Evolutionary conservation across 768 basidiomycete genomes (phyloP).

Genomic region (Collybia sordida): DNA sequence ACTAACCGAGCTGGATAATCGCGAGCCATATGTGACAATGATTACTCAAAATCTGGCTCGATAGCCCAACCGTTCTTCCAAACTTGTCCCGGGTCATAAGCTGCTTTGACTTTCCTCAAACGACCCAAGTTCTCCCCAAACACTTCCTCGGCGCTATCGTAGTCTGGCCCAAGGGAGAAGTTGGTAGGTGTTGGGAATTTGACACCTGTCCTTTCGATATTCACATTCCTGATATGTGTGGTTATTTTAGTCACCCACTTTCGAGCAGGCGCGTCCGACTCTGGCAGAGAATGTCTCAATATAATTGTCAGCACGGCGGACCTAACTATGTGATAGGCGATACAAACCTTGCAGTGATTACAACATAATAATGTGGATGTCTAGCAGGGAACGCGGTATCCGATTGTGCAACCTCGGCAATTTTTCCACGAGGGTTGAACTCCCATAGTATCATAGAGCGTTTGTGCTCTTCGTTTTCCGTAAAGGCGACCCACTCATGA

Average conservation of each 20-base stretch:
- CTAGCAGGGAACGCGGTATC: slow-evolving; percentile 7
- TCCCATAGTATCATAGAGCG: slow-evolving; percentile 18
- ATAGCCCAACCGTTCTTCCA: slow-evolving; percentile 24
- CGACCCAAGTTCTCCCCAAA: slow-evolving; percentile 23
- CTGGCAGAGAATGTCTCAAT: too few relatives aligned
- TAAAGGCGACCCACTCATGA: slow-evolving; percentile 17
- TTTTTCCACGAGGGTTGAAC: slow-evolving; percentile 11
- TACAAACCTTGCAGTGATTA: slow-evolving; percentile 9
- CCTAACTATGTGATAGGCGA: too few relatives aligned
- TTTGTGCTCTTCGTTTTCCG: slow-evolving; percentile 13
- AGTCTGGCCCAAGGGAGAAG: slow-evolving; percentile 18
- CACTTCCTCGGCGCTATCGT: slow-evolving; percentile 20
- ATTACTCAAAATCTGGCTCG: slow-evolving; percentile 15
- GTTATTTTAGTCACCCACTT: not conserved
- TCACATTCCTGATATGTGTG: slow-evolving; percentile 1
- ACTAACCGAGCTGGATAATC: too few relatives aligned
- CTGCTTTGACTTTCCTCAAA: slow-evolving; percentile 23
- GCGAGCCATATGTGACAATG: too few relatives aligned
- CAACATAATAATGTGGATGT: slow-evolving; percentile 5
- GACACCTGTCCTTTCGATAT: slow-evolving; percentile 12
- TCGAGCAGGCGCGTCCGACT: too few relatives aligned
- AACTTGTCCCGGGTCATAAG: slow-evolving; percentile 29
- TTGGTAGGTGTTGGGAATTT: slow-evolving; percentile 10
- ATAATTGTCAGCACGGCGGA: too few relatives aligned
- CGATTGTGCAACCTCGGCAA: slow-evolving; percentile 7